A percentile compares a stretch with the other conserved stretches of the same genome.
These are phyloP conservation scores for Pinus tabuliformis DNA, from an alignment of 75 land plant species.

Conservation along the genomic window DNA sequence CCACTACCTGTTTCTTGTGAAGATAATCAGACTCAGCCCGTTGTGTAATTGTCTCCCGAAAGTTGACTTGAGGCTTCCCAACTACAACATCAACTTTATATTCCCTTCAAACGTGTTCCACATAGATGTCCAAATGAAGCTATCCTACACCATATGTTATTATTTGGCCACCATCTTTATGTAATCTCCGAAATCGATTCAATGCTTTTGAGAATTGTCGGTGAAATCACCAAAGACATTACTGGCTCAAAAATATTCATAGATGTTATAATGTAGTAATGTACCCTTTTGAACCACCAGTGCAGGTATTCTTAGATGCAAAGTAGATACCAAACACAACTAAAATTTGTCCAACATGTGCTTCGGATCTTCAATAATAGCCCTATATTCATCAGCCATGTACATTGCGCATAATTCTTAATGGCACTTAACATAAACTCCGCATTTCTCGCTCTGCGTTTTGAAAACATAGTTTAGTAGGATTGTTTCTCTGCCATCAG, in stretches of 20 bases:
- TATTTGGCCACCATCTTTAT: conserved; percentile 94
- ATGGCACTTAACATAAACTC: no score
- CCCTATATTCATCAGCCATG: no score
- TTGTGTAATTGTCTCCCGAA: conserved; percentile 87
- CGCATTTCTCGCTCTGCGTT: no score
- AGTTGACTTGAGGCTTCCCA: conserved; percentile 97
- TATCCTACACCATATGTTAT: conserved; percentile 98
- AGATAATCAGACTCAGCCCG: conserved; percentile 93
- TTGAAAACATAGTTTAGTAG: no score
- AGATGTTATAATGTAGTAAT: conserved; percentile 99
- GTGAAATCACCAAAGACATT: conserved; percentile 89
- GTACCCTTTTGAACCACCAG: conserved; percentile 84
- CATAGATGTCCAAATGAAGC: conserved; percentile 94
- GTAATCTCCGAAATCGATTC: conserved; percentile 95
- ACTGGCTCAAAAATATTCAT: conserved; percentile 99
- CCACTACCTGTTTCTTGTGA: conserved; percentile 94
- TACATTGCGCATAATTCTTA: no score
- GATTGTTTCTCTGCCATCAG: no score
- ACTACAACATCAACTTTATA: conserved; percentile 94
- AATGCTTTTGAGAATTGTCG: conserved; percentile 96
- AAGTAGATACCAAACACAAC: conserved; percentile 98
- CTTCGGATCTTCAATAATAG: no score
- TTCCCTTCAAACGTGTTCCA: conserved; percentile 87
- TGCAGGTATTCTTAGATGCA: conserved; percentile 97
- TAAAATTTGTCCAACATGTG: conserved; percentile 95